phyloP scores from a whole-genome alignment of 2,329 filamentous ascomycete genomes.

The Talaromyces marneffei region DNA sequence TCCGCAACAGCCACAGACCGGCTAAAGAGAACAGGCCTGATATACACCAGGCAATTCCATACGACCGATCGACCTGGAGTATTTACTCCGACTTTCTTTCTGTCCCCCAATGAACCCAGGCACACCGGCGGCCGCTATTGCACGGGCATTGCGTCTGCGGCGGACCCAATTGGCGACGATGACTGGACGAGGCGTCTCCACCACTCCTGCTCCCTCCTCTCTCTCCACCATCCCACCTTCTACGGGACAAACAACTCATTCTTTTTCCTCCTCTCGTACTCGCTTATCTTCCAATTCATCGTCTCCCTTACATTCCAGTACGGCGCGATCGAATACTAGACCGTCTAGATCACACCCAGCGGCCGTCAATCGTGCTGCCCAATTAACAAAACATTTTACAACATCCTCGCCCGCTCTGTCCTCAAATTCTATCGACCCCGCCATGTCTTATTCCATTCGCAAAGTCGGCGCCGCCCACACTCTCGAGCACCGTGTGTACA shows the following conservation, averaged over 20 bases:
- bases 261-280: not conserved
- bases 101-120: slow-evolving; percentile 6
- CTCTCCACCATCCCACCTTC: slow-evolving; percentile 7
- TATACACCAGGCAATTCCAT: slow-evolving; percentile 1
- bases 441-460: slow-evolving; percentile 63
- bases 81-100: not conserved
- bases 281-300: slow-evolving; percentile 9
- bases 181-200: slow-evolving; percentile 21
- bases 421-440: slow-evolving; percentile 22
- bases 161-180: slow-evolving; percentile 14
- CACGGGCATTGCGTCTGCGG: not conserved
- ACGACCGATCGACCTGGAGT: not conserved
- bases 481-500: slow-evolving; percentile 92
- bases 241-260: not conserved
- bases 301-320: slow-evolving; percentile 14
- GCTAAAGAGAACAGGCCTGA: not conserved
- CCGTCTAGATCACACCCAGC: slow-evolving; percentile 10
- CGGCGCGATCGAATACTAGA: not conserved
- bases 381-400: slow-evolving; percentile 46
- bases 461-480: slow-evolving; percentile 89
- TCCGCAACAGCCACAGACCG: not conserved
- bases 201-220: slow-evolving; percentile 19
- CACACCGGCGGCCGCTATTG: not conserved
- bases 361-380: slow-evolving; percentile 33
- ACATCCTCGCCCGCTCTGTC: slow-evolving; percentile 28